phyloP scores from a whole-genome alignment of 2,329 filamentous ascomycete species.

The Pestalotiopsis sp. region DNA sequence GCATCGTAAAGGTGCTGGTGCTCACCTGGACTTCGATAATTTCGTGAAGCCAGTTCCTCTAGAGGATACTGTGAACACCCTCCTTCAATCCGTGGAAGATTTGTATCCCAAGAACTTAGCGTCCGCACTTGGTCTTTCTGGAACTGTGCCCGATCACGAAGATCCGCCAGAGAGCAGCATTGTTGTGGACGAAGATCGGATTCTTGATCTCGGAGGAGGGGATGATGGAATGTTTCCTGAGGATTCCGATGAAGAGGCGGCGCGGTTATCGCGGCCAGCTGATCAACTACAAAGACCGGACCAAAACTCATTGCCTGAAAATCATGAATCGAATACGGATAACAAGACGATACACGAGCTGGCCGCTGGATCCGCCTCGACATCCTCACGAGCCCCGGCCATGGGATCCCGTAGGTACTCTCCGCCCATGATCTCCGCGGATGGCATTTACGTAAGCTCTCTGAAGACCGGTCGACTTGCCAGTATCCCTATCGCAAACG shows the following conservation, averaged over 20 bases:
- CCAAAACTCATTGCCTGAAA: background rate
- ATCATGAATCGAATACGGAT: background rate
- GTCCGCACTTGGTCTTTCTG: constrained; percentile 45
- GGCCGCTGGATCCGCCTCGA: background rate
- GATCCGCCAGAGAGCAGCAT: constrained; percentile 45
- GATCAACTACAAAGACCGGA: background rate
- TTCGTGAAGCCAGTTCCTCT: constrained; percentile 61
- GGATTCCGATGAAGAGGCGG: constrained; percentile 56
- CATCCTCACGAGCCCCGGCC: background rate
- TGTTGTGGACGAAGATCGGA: constrained; percentile 66
- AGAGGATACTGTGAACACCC: constrained; percentile 69
- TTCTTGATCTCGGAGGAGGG: constrained; percentile 46
- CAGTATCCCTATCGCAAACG: constrained; percentile 38
- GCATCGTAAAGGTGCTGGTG: constrained; percentile 46
- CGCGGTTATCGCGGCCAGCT: background rate
- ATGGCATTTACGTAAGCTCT: constrained; percentile 46
- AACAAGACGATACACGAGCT: background rate
- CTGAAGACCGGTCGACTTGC: constrained; percentile 39
- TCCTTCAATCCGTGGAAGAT: constrained; percentile 83
- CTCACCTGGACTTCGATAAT: constrained; percentile 60
- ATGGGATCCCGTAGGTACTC: too few species aligned
- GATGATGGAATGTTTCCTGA: constrained; percentile 51
- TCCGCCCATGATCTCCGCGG: constrained; percentile 18
- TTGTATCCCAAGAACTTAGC: constrained; percentile 72
- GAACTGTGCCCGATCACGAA: constrained; percentile 30